A percentile compares a stretch with the other conserved stretches of the same genome.
Conservation (phyloP, 768 basidiomycete genomes). For the Lentinula edodes region DNA sequence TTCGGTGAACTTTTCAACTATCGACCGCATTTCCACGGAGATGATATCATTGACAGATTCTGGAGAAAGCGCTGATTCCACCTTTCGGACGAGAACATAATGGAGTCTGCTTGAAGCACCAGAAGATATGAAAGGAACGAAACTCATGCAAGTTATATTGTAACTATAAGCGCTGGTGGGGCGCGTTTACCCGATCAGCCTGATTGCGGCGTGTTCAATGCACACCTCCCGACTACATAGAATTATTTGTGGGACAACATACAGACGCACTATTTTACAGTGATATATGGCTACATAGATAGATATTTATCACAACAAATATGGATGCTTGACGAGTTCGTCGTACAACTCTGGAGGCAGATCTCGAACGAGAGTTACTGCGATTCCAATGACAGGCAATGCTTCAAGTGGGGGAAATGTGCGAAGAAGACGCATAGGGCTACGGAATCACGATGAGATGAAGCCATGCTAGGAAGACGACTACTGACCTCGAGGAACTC, state of each 20-base stretch:
- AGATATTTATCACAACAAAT: slow-evolving; percentile 35
- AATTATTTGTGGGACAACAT: not conserved
- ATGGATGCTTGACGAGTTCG: slow-evolving; percentile 86
- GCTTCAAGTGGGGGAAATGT: slow-evolving; percentile 93
- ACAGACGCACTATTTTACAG: not conserved
- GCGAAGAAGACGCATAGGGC: slow-evolving; percentile 91
- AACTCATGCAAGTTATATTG: not conserved
- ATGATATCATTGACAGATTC: slow-evolving; percentile 60
- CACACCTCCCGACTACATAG: no score
- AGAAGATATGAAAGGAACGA: slow-evolving; percentile 68
- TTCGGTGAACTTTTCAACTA: slow-evolving; percentile 48
- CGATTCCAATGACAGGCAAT: slow-evolving; percentile 82
- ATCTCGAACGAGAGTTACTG: slow-evolving; percentile 90
- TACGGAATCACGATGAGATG: slow-evolving; percentile 22
- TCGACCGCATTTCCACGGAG: slow-evolving; percentile 48
- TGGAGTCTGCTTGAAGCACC: slow-evolving; percentile 73
- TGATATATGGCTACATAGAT: not conserved
- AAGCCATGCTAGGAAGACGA: not conserved
- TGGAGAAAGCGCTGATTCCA: slow-evolving; percentile 55
- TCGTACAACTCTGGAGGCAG: slow-evolving; percentile 84
- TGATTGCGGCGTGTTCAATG: no score
- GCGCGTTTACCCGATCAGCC: no score
- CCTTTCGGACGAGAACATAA: slow-evolving; percentile 67
- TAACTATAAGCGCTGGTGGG: not conserved
- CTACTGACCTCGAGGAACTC: slow-evolving; percentile 70